phyloP scores from a whole-genome alignment of 306 rosid species.

The Arachis hypogaea region DNA sequence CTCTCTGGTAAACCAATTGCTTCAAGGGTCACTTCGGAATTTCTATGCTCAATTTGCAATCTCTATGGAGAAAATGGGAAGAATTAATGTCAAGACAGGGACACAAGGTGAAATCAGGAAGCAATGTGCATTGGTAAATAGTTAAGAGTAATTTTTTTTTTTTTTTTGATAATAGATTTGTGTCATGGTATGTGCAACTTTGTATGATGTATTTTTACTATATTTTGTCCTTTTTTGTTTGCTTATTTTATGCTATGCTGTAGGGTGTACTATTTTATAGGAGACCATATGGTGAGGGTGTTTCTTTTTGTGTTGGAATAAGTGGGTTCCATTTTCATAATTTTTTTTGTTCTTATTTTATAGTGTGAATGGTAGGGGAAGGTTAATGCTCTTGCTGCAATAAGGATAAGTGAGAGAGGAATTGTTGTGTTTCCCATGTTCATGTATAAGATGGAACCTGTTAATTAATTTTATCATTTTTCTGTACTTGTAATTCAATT shows the following conservation, averaged over 20 bases:
- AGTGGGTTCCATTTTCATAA: constrained; percentile 16
- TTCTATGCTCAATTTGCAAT: constrained; percentile 66
- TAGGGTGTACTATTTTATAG: constrained; percentile 6
- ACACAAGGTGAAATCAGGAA: constrained; percentile 81
- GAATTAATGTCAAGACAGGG: constrained; percentile 70
- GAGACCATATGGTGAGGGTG: background rate
- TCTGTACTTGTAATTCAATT: constrained; percentile 1
- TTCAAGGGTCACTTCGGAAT: constrained; percentile 55
- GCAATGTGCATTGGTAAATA: constrained; percentile 72
- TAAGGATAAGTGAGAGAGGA: constrained; percentile 29
- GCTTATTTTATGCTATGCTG: constrained; percentile 33
- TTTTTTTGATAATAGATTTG: background rate
- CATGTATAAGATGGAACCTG: background rate
- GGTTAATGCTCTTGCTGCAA: constrained; percentile 40
- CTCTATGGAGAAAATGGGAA: constrained; percentile 84
- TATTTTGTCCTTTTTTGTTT: constrained; percentile 27
- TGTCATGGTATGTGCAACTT: background rate
- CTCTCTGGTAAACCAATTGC: constrained; percentile 49
- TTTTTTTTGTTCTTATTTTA: constrained; percentile 31
- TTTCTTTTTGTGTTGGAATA: constrained; percentile 31
- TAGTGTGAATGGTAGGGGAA: constrained; percentile 1
- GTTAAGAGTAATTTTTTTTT: constrained; percentile 18
- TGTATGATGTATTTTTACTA: background rate
- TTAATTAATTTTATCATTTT: background rate
- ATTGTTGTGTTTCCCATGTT: constrained; percentile 3